Conservation (phyloP, 148 eudicot genomes). For the Arctostaphylos glauca region DNA sequence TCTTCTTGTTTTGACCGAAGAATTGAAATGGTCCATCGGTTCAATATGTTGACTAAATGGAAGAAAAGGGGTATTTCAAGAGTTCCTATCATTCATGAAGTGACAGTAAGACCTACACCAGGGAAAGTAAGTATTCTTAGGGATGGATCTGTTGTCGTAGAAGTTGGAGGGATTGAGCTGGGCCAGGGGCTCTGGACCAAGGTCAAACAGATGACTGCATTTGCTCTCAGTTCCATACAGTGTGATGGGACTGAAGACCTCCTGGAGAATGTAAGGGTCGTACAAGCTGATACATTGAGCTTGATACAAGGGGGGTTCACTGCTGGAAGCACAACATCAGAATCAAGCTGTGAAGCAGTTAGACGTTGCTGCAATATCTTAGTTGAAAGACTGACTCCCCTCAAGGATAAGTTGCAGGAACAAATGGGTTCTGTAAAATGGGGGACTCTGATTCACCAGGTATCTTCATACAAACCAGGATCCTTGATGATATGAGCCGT, state of each 20-base stretch:
- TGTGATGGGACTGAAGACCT: constrained; percentile 61
- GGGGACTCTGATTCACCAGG: constrained; percentile 62
- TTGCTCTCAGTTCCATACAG: constrained; percentile 48
- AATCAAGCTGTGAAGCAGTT: constrained; percentile 87
- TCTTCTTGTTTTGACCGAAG: constrained; percentile 50
- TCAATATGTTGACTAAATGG: constrained; percentile 55
- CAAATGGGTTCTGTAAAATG: constrained; percentile 52
- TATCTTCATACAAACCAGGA: constrained; percentile 9
- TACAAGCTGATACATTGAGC: constrained; percentile 82
- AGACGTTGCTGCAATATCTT: constrained; percentile 73
- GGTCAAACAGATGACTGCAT: constrained; percentile 86
- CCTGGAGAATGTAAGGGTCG: constrained; percentile 65
- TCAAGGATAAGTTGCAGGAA: constrained; percentile 53
- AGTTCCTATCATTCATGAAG: constrained; percentile 60
- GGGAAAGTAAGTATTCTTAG: constrained; percentile 82
- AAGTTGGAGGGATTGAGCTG: constrained; percentile 89
- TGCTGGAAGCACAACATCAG: constrained; percentile 89
- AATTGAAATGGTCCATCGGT: constrained; percentile 33
- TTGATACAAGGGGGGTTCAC: constrained; percentile 87
- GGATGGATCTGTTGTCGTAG: constrained; percentile 87
- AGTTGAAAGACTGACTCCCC: constrained; percentile 60
- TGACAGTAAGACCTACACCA: constrained; percentile 50
- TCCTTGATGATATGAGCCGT: neutral
- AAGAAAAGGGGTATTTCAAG: constrained; percentile 78
- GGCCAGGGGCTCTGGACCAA: constrained; percentile 97